Base-by-base conservation (phyloP, 768 basidiomycete genomes). In the Kwoniella bestiolae region DNA sequence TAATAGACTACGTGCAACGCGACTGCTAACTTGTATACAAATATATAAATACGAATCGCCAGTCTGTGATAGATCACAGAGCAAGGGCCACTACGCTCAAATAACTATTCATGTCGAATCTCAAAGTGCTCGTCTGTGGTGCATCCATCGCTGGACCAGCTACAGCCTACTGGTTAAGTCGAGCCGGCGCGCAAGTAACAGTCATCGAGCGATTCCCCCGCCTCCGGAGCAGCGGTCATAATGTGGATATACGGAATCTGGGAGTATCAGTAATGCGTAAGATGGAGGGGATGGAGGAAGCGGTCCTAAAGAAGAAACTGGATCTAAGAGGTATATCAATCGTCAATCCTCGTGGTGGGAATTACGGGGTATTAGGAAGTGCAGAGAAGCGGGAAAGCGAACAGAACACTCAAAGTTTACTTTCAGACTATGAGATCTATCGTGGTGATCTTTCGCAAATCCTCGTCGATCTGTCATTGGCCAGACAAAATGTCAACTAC, bases 121-220 rank as follows among this genome's bases (percentile, higher is more conserved):
- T 52, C 21, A 60, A 47, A 16, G 28, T 61, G 3, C 44, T 79
- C 28, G 74, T 79, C 50, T 46, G 49, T 23, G 78, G 78, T 21
- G 77, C 60, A 5, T 63, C 73, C 29, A 76, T 79, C 38, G 77
- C 76, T 18, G 78, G 78, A 16, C 72, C 74, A 14, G 55, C 69
- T 12, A 23, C 71, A 6, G 75, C 77, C 3, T 78, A 58, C 56
- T 72, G 57, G 61, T 65, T 79, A 23, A 34, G 56, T 28, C 66
- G 64, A 31, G 23, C 35, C 8, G 71, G 70, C 4, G 34, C 41
- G 21, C 29, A 35, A 4, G 60, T 69, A 7, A 78, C 76, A 11
- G 57, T 79, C 44, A 55, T 79, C 26, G 78, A 79, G 53, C 72
- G 71, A 34, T 49, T 53, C 26, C 59, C 66, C 3, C 26, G 5